Percentiles rank a stretch among this genome's conserved stretches.
phyloP scores from a whole-genome alignment of 257 asterid species.

The Schizonepeta tenuifolia region DNA sequence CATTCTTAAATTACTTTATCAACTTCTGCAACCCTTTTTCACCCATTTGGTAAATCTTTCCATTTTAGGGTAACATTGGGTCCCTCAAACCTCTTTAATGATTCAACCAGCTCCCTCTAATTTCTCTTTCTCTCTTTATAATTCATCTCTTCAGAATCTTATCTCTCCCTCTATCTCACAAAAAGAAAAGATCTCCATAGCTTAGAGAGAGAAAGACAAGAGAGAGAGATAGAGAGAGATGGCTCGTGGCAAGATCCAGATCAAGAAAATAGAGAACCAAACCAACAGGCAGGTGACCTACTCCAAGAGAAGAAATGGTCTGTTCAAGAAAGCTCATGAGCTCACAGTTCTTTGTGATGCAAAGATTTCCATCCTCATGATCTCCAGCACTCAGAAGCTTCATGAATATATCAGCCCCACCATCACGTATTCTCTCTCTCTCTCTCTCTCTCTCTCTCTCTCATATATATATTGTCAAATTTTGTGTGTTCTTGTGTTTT shows the following conservation, averaged over 20 bases:
- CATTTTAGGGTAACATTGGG: constrained; percentile 41
- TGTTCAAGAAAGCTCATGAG: constrained; percentile 93
- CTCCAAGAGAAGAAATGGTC: constrained; percentile 96
- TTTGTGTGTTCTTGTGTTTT: neutral
- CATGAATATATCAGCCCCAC: constrained; percentile 91
- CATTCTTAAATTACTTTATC: constrained; percentile 67
- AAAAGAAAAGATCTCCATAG: neutral
- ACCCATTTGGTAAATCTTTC: constrained; percentile 58
- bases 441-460: neutral
- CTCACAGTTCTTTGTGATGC: constrained; percentile 96
- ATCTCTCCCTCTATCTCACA: constrained; percentile 32
- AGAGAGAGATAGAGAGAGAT: constrained; percentile 36
- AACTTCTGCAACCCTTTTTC: constrained; percentile 61
- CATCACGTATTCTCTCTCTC: constrained; percentile 42
- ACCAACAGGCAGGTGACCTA: constrained; percentile 96
- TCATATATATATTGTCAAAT: too few relatives aligned
- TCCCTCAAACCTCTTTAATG: constrained; percentile 40
- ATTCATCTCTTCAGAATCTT: constrained; percentile 4
- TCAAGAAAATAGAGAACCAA: constrained; percentile 92
- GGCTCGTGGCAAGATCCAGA: constrained; percentile 99
- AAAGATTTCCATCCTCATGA: constrained; percentile 80
- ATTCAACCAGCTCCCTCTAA: constrained; percentile 2
- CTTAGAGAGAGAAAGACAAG: neutral
- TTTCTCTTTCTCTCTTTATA: constrained; percentile 1
- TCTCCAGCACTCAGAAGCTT: constrained; percentile 85